phyloP scores from a whole-genome alignment of 2,329 filamentous ascomycete genomes.

The Claviceps monticola region DNA sequence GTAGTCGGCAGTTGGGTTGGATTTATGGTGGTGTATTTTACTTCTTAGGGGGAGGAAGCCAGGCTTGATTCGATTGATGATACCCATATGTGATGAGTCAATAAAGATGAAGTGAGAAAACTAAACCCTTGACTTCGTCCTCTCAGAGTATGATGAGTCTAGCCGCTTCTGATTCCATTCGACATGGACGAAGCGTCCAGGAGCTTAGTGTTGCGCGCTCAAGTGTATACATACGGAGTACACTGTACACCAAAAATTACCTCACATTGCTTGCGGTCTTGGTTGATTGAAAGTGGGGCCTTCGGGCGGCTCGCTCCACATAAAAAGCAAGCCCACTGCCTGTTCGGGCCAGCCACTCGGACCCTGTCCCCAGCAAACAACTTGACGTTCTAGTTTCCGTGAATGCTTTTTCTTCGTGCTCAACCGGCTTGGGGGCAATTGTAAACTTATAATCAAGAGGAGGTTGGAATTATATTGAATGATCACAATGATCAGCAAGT shows the following conservation, averaged over 20 bases:
- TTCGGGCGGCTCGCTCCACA: conserved; percentile 15
- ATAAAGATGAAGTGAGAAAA: neutral
- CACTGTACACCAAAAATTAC: too few species aligned
- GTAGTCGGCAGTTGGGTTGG: conserved; percentile 92
- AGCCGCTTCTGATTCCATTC: neutral
- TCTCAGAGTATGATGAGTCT: neutral
- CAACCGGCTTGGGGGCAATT: too few species aligned
- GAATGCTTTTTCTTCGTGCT: neutral
- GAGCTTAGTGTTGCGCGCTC: too few species aligned
- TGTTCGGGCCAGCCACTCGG: conserved; percentile 10
- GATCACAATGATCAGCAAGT: too few species aligned
- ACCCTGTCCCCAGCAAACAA: neutral
- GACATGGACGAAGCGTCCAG: too few species aligned
- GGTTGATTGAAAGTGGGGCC: conserved; percentile 4
- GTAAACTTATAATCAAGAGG: too few species aligned
- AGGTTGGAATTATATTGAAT: too few species aligned
- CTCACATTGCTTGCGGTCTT: too few species aligned
- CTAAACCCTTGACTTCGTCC: neutral
- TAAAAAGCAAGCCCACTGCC: conserved; percentile 17
- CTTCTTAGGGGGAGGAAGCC: conserved; percentile 23
- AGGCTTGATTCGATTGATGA: conserved; percentile 1
- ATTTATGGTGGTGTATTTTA: conserved; percentile 85
- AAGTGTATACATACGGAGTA: too few species aligned
- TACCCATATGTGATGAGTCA: neutral
- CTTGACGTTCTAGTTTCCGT: neutral